These are phyloP conservation scores for Amylocarpus encephaloides DNA, from an alignment of 2,329 filamentous ascomycete species.

Conservation along the genomic window DNA sequence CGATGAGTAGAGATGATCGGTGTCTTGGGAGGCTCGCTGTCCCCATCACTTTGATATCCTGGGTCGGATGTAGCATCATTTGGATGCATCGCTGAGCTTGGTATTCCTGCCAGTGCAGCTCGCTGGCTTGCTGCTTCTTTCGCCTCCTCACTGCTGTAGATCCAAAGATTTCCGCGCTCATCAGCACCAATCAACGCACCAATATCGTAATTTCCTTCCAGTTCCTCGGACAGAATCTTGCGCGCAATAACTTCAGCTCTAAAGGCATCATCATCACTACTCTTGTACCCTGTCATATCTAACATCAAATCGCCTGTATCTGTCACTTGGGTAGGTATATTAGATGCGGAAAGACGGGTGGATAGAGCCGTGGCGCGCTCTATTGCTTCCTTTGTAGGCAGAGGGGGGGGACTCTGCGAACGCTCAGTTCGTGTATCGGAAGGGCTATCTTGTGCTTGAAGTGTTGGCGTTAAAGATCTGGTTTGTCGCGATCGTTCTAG, in stretches of 20 bases:
- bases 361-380: constrained; percentile 79
- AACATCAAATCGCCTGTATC: constrained; percentile 93
- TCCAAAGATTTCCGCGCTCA: constrained; percentile 96
- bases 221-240: constrained; percentile 84
- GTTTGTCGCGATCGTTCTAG: constrained; percentile 32
- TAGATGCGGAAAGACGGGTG: constrained; percentile 78
- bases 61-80: constrained; percentile 80
- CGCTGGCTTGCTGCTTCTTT: constrained; percentile 78
- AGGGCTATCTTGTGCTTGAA: constrained; percentile 19
- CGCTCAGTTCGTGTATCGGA: constrained; percentile 40
- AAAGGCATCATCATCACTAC: constrained; percentile 84
- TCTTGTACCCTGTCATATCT: constrained; percentile 96
- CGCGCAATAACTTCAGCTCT: constrained; percentile 89
- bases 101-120: constrained; percentile 44
- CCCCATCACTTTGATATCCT: constrained; percentile 88
- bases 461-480: constrained; percentile 36
- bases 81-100: constrained; percentile 14
- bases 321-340: constrained; percentile 89
- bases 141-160: constrained; percentile 95
- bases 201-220: constrained; percentile 94
- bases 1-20: constrained; percentile 45
- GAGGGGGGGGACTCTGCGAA: constrained; percentile 70
- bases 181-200: constrained; percentile 92
- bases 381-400: constrained; percentile 68
- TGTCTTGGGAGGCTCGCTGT: constrained; percentile 49